Percentiles rank a stretch among this genome's conserved stretches.
phyloP scores from a whole-genome alignment of 169 alveolate species.

The Plasmodium reichenowi region DNA sequence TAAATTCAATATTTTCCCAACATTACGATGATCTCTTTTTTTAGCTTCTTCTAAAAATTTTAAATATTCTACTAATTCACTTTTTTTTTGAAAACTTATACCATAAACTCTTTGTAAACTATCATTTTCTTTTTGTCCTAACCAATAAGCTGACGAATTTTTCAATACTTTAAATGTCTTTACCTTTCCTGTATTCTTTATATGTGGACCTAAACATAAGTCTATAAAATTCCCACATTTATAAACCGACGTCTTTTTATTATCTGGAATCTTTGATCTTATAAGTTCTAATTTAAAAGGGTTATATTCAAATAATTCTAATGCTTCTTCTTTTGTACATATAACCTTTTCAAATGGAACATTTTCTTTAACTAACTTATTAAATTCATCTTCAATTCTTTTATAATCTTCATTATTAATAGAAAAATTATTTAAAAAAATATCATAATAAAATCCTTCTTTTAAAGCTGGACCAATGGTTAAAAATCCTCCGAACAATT shows the following conservation, averaged over 20 bases:
- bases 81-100: constrained; percentile 96
- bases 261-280: constrained; percentile 95
- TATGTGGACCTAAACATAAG: constrained; percentile 99
- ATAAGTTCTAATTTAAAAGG: constrained; percentile 98
- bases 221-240: constrained; percentile 98
- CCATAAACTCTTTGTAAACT: constrained; percentile 99
- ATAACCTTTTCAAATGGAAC: constrained; percentile 95
- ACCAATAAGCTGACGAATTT: constrained; percentile 99
- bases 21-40: constrained; percentile 98
- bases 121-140: constrained; percentile 96
- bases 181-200: constrained; percentile 95
- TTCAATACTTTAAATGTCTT: constrained; percentile 96
- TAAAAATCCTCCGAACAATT: constrained; percentile 95
- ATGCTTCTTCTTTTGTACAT: constrained; percentile 97
- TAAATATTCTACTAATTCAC: constrained; percentile 94
- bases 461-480: constrained; percentile 97
- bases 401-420: constrained; percentile 79
- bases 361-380: constrained; percentile 87
- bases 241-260: constrained; percentile 96
- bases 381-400: constrained; percentile 71
- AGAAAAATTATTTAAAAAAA: constrained; percentile 94
- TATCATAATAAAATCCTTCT: constrained; percentile 98
- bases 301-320: constrained; percentile 95
- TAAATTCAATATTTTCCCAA: constrained; percentile 94
- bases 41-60: constrained; percentile 97